A percentile compares a stretch with the other conserved stretches of the same genome.
phyloP scores from a whole-genome alignment of 2,329 filamentous ascomycete species.

The Rosellinia necatrix region DNA sequence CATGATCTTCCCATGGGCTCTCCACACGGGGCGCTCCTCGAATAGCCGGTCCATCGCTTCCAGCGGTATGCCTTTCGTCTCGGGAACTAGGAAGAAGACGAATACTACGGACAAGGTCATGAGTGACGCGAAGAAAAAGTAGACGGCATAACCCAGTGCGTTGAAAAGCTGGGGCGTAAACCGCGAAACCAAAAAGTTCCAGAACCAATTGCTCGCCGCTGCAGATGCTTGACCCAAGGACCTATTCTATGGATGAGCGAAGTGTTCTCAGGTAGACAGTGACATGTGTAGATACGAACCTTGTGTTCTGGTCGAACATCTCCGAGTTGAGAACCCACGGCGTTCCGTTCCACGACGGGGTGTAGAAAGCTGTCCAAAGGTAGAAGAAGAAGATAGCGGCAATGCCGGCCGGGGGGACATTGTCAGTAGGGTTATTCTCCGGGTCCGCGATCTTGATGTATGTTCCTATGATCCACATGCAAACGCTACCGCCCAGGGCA shows the following conservation, averaged over 20 bases:
- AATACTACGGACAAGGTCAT: constrained; percentile 64
- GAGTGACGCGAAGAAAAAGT: constrained; percentile 70
- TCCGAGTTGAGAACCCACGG: constrained; percentile 78
- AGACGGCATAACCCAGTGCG: constrained; percentile 65
- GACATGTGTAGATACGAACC: constrained; percentile 37
- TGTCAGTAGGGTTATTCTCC: constrained; percentile 38
- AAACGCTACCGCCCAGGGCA: constrained; percentile 62
- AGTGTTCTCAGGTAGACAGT: background rate
- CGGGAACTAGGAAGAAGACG: constrained; percentile 66
- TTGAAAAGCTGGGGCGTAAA: constrained; percentile 71
- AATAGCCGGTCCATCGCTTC: constrained; percentile 70
- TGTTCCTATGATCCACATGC: constrained; percentile 68
- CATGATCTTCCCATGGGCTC: constrained; percentile 51
- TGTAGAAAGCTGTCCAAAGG: constrained; percentile 75
- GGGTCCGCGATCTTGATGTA: constrained; percentile 60
- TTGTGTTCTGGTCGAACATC: constrained; percentile 74
- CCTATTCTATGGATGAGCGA: constrained; percentile 26
- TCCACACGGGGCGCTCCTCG: constrained; percentile 50
- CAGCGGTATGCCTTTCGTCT: constrained; percentile 68
- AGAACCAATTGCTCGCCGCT: constrained; percentile 74
- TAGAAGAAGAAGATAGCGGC: constrained; percentile 75
- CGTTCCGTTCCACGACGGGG: constrained; percentile 72
- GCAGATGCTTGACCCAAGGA: constrained; percentile 74
- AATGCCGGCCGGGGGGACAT: constrained; percentile 51
- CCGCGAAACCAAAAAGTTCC: constrained; percentile 70